A percentile compares a stretch with the other conserved stretches of the same genome.
These are phyloP conservation scores for Symbiotaphrina buchneri DNA, from an alignment of 495 filamentous ascomycete species.

Conservation along the genomic window DNA sequence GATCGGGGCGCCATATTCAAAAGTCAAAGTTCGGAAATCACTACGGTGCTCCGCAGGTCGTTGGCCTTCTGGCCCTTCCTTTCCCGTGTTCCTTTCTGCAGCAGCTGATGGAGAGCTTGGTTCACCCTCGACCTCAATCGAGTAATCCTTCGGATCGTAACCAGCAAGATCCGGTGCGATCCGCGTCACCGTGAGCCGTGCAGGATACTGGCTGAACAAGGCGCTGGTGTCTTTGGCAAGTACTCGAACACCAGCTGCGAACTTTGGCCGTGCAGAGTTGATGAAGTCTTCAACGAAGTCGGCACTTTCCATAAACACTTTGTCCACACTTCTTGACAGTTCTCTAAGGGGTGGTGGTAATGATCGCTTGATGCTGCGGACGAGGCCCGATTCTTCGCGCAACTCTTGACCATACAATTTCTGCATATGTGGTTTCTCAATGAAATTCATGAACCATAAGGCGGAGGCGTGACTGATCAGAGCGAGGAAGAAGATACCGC, in stretches of 20 bases:
- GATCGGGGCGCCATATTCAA: constrained; percentile 82
- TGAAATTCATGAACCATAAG: constrained; percentile 73
- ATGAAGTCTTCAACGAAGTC: constrained; percentile 83
- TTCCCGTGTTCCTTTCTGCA: constrained; percentile 21
- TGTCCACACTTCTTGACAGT: constrained; percentile 70
- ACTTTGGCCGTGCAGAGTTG: constrained; percentile 65
- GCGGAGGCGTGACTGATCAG: constrained; percentile 67
- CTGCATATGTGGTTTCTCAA: constrained; percentile 96
- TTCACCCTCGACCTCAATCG: constrained; percentile 47
- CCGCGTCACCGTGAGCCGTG: constrained; percentile 64
- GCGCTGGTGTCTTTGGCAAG: constrained; percentile 76
- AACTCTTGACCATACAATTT: constrained; percentile 79
- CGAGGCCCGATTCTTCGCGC: constrained; percentile 70
- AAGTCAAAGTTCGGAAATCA: constrained; percentile 40
- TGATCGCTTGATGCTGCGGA: constrained; percentile 69
- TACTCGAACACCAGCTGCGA: constrained; percentile 66
- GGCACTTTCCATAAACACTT: constrained; percentile 59
- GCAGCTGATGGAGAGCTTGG: constrained; percentile 21
- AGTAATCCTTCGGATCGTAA: constrained; percentile 68
- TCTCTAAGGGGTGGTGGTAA: constrained; percentile 59
- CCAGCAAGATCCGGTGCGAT: constrained; percentile 64
- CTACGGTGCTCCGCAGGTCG: constrained; percentile 25
- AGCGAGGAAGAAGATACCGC: constrained; percentile 62
- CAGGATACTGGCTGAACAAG: constrained; percentile 77
- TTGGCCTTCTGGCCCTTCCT: constrained; percentile 26